phyloP scores from a whole-genome alignment of 139 green algal species.

The Astrephomene gubernaculifera region DNA sequence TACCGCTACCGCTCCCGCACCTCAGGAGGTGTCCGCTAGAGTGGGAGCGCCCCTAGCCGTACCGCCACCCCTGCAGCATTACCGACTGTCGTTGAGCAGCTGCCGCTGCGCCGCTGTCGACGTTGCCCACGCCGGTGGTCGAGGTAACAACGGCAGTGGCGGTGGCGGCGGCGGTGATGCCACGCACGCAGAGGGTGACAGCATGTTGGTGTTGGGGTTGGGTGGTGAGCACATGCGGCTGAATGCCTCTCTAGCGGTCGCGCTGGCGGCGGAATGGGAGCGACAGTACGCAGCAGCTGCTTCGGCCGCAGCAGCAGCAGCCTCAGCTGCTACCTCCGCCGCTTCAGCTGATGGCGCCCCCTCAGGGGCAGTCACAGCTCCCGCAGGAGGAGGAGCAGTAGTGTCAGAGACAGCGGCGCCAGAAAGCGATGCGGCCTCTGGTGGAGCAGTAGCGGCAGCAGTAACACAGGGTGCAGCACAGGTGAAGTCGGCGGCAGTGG shows the following conservation, averaged over 20 bases:
- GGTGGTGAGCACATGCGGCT: slow-evolving; percentile 86
- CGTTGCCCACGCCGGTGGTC: background rate
- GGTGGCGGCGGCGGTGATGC: background rate
- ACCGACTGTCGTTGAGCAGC: background rate
- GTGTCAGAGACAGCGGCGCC: too few species aligned
- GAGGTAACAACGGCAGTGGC: too few species aligned
- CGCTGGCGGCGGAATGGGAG: slow-evolving; percentile 81
- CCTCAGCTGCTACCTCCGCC: too few species aligned
- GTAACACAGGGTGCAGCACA: too few species aligned
- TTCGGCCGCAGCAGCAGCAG: slow-evolving; percentile 36
- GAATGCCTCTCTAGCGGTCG: slow-evolving; percentile 91
- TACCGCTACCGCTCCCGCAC: too few species aligned
- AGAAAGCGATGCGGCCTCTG: too few species aligned
- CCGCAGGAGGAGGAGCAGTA: too few species aligned
- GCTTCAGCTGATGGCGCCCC: too few species aligned
- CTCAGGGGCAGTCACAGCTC: too few species aligned
- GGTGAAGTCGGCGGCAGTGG: slow-evolving; percentile 41
- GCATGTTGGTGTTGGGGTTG: slow-evolving; percentile 78
- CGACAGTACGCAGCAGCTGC: background rate
- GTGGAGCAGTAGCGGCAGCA: too few species aligned
- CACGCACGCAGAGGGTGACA: too few species aligned
- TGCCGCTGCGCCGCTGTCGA: background rate
- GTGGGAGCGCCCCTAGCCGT: slow-evolving; percentile 54
- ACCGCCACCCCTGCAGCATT: slow-evolving; percentile 46
- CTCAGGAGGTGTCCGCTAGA: slow-evolving; percentile 57